Evolutionary conservation across 2,329 filamentous ascomycete species (phyloP).

Genomic region (Cladosporium cucumerinum): DNA sequence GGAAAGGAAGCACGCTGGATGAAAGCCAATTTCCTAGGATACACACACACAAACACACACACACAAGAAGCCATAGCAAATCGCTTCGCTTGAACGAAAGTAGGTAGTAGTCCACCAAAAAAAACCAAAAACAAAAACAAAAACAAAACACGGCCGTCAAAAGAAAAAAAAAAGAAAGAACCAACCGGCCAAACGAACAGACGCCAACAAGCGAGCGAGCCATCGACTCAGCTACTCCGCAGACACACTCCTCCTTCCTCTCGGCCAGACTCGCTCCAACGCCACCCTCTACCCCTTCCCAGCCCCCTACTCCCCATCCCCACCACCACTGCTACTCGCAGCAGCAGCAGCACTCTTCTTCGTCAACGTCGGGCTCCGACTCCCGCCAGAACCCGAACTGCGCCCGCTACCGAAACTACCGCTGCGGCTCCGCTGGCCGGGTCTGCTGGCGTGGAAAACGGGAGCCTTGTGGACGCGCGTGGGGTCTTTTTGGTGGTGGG

Average conservation of each 20-base stretch:
- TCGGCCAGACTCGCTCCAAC: not conserved
- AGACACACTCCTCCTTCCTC: not conserved
- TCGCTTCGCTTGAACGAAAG: slow-evolving; percentile 8
- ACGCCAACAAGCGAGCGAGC: not conserved
- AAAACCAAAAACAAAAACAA: too few relatives aligned
- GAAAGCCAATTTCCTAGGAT: not conserved
- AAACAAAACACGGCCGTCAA: not conserved
- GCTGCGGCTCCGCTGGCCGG: slow-evolving; percentile 12
- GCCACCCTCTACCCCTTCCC: not conserved
- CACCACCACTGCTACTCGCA: not conserved
- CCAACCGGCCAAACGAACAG: not conserved
- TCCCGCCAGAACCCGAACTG: not conserved
- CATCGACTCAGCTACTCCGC: not conserved
- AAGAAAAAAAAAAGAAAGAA: not conserved
- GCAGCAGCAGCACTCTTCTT: slow-evolving; percentile 3
- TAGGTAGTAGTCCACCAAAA: not conserved
- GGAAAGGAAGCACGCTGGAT: not conserved
- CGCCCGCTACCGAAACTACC: slow-evolving; percentile 8
- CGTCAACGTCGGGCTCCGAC: slow-evolving; percentile 8
- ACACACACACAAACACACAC: not conserved
- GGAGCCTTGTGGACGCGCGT: slow-evolving; percentile 8
- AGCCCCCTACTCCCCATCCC: not conserved
- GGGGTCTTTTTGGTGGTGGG: not conserved
- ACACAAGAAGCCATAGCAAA: not conserved
- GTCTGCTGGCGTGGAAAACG: slow-evolving; percentile 11